These are phyloP conservation scores for Albizia julibrissin DNA, from an alignment of 306 rosid species.

Conservation along the genomic window DNA sequence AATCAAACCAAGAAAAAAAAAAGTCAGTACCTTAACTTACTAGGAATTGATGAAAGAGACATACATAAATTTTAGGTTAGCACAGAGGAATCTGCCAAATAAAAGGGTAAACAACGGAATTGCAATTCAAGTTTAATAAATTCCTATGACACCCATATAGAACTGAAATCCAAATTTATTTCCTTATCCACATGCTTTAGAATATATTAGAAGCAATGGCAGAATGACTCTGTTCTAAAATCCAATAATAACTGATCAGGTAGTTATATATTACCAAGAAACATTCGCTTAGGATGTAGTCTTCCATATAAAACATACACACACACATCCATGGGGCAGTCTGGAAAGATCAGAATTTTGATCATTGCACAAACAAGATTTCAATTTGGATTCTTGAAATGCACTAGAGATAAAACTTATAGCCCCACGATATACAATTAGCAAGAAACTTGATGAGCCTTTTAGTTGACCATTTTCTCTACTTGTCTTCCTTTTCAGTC, in stretches of 20 bases:
- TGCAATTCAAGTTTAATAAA: neutral
- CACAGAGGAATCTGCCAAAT: neutral
- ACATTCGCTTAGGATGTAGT: neutral
- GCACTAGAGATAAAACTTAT: neutral
- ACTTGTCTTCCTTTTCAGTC: neutral
- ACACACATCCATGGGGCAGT: neutral
- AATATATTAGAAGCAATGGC: neutral
- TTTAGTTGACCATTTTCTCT: neutral
- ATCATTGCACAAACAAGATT: neutral
- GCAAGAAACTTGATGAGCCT: neutral
- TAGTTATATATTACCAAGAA: neutral
- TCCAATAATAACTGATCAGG: neutral
- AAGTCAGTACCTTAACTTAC: neutral
- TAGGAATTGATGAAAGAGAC: neutral
- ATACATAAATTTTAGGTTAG: neutral
- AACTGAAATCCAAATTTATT: neutral
- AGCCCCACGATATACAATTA: neutral
- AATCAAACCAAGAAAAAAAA: neutral
- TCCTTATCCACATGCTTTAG: neutral
- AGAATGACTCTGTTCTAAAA: neutral
- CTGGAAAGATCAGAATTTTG: conserved; percentile 7
- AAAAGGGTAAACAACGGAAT: neutral
- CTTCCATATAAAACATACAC: neutral
- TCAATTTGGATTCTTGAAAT: neutral
- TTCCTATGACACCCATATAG: neutral